Conservation (phyloP, 371 early-diverging fungal genomes). For the Lichtheimia ornata region DNA sequence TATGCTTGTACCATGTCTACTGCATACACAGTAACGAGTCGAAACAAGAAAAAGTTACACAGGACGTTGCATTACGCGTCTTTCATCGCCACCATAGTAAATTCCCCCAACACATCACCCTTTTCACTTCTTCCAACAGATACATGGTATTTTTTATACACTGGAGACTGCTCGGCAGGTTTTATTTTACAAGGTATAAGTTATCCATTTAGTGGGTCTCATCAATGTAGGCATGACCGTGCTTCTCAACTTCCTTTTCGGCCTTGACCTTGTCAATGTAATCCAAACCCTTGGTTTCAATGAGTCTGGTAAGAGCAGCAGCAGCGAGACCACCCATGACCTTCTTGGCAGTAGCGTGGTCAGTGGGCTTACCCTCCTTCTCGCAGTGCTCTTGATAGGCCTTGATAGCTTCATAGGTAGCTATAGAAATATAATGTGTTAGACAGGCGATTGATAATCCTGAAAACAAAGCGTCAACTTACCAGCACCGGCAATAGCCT, state of each 20-base stretch:
- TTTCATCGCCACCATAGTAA: too few relatives aligned
- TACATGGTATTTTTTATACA: too few relatives aligned
- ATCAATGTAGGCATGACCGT: constrained; percentile 31
- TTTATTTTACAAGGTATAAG: too few relatives aligned
- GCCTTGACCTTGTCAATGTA: constrained; percentile 47
- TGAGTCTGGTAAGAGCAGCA: constrained; percentile 26
- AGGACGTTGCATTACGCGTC: too few relatives aligned
- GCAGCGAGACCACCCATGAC: constrained; percentile 56
- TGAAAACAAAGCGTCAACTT: constrained; percentile 7
- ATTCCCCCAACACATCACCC: too few relatives aligned
- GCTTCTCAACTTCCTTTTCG: constrained; percentile 40
- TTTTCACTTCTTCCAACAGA: too few relatives aligned
- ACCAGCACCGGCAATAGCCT: constrained; percentile 57
- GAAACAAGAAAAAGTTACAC: too few relatives aligned
- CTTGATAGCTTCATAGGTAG: constrained; percentile 45
- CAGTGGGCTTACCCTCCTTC: constrained; percentile 44
- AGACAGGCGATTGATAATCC: background rate
- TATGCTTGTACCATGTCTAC: too few relatives aligned
- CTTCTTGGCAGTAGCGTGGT: constrained; percentile 52
- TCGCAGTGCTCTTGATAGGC: constrained; percentile 53
- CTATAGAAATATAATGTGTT: constrained; percentile 7
- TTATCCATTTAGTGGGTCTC: background rate
- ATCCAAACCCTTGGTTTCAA: constrained; percentile 57
- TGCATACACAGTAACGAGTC: too few relatives aligned
- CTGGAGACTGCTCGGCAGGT: too few relatives aligned